These are phyloP conservation scores for Peterozyma toletana DNA, from an alignment of 805 yeast genomes.

Conservation along the genomic window DNA sequence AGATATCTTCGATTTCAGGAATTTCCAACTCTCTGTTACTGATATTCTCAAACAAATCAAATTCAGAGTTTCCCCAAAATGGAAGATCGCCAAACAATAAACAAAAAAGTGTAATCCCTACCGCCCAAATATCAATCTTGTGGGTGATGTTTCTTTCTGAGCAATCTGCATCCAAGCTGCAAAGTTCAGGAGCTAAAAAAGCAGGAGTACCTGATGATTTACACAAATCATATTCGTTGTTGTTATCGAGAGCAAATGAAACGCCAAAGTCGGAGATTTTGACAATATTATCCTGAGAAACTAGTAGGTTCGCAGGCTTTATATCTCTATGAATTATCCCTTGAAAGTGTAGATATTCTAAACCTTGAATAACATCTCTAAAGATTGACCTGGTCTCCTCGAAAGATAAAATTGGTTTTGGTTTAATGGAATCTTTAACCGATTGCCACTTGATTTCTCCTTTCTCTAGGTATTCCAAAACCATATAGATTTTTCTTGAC, in stretches of 20 bases:
- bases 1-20: conserved; percentile 32
- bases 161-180: conserved; percentile 43
- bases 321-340: conserved; percentile 94
- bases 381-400: conserved; percentile 64
- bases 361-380: conserved; percentile 78
- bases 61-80: conserved; percentile 81
- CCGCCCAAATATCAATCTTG: conserved; percentile 96
- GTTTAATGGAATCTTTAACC: conserved; percentile 7
- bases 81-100: conserved; percentile 84
- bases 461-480: conserved; percentile 79
- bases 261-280: conserved; percentile 98
- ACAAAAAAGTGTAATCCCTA: conserved; percentile 89
- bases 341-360: conserved; percentile 84
- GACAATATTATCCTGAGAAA: conserved; percentile 62
- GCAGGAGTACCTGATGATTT: conserved; percentile 99
- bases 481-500: conserved; percentile 81
- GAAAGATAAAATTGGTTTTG: conserved; percentile 60
- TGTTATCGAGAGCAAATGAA: conserved; percentile 53
- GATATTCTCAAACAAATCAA: conserved; percentile 77
- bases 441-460: conserved; percentile 89
- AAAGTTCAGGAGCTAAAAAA: conserved; percentile 90
- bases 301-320: conserved; percentile 86
- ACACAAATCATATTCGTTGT: conserved; percentile 72
- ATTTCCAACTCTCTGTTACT: conserved; percentile 51
- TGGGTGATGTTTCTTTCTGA: conserved; percentile 54